Base-by-base conservation (phyloP, 2,329 filamentous ascomycete species). In the Coleophoma crateriformis region DNA sequence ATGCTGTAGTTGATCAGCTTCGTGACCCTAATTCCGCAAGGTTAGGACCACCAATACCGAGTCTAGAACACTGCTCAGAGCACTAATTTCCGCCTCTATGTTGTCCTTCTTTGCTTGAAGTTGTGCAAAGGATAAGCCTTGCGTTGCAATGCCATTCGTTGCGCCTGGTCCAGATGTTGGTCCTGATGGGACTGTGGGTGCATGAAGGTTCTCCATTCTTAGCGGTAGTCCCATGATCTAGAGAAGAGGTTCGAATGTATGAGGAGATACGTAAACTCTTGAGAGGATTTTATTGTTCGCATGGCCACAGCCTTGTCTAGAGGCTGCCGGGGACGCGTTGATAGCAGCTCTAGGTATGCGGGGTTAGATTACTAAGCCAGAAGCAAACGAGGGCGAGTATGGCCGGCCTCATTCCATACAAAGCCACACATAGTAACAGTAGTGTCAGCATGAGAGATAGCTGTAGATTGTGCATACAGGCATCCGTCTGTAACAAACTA, bases 81-180 rank as follows among this genome's bases (percentile, higher is more conserved):
- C 88, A 60, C 85, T 88, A 52, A 99, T 78, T 71, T 99, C 92
- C 44, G 81, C 83, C 71, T 99, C 94, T 41, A 96, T 72, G 50
- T 82, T 78, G 58, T 92, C 85, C 68, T 96, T 97, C 71, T 90
- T 87, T 33, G 79, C 78, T 64, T 94, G 88, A 46, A 97, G 81
- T 71, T 95, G 86, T 40, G 79, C 72, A 64, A 96, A 82, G 45
- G 88, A 85, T 58, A 90, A 70, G 54, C 85, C 77, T 56, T 73
- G 72, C 48, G 71, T 77, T 47, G 79, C 72, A 58, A 79, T 71
- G 57, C 86, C 85, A 67, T 86, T 87, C 40, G 71, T 67, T 48
- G 75, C 71, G 37, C 69, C 57, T 39, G 76, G 72, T 27, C 76
- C 77, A 50, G 84, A 85, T 10, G 84, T 85, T 33, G 89, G 87